Conservation (phyloP, 257 asterid genomes). For the Mitragyna speciosa region DNA sequence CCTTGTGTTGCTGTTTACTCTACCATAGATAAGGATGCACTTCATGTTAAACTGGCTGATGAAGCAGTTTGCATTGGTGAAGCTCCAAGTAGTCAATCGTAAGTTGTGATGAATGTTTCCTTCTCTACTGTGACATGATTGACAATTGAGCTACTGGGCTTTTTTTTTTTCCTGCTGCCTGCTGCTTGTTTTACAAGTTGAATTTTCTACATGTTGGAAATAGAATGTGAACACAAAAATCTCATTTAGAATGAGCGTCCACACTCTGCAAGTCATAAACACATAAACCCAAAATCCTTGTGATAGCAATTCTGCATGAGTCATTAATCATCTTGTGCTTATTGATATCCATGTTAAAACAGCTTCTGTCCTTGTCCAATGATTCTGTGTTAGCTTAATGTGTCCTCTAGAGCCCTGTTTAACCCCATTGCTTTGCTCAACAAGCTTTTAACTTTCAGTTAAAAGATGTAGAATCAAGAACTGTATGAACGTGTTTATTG, state of each 20-base stretch:
- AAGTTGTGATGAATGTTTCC: constrained; percentile 32
- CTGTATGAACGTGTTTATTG: not conserved
- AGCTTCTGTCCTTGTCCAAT: not conserved
- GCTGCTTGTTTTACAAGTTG: not conserved
- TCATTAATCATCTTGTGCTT: not conserved
- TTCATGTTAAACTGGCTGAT: constrained; percentile 96
- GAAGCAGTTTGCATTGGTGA: constrained; percentile 98
- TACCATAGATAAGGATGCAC: constrained; percentile 93
- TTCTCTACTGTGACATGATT: not conserved
- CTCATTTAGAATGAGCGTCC: not conserved
- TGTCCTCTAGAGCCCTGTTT: not conserved
- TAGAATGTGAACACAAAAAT: not conserved
- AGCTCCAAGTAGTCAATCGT: constrained; percentile 99
- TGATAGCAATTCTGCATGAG: not conserved
- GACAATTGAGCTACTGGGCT: not conserved
- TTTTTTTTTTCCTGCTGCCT: not conserved
- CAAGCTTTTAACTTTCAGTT: not conserved
- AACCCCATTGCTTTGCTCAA: not conserved
- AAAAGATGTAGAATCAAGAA: not conserved
- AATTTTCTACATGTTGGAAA: not conserved
- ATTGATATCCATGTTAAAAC: not conserved
- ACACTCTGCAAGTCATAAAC: not conserved
- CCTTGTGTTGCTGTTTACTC: constrained; percentile 98
- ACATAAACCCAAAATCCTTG: not conserved
- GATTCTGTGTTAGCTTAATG: not conserved